phyloP scores from a whole-genome alignment of 305 asterid species.

The Lippia alba region DNA sequence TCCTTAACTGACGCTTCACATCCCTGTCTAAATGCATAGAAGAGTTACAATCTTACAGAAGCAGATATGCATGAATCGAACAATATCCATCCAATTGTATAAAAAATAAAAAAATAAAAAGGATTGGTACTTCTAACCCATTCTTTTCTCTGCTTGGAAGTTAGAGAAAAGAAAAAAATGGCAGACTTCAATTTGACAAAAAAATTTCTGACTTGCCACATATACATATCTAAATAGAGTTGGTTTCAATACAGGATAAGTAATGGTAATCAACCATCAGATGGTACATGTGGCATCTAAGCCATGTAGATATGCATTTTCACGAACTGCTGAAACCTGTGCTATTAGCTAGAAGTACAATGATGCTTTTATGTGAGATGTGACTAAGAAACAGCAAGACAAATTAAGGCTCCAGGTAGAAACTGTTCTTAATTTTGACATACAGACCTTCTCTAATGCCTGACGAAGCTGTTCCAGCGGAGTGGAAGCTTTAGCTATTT shows the following conservation, averaged over 20 bases:
- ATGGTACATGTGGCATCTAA: slow-evolving; percentile 5
- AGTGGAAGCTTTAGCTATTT: slow-evolving; percentile 68
- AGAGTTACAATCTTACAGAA: slow-evolving; percentile 44
- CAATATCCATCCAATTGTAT: neutral
- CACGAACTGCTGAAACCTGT: neutral
- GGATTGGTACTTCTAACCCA: neutral
- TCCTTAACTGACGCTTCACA: slow-evolving; percentile 84
- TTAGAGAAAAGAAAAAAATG: neutral
- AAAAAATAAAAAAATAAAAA: too few species aligned
- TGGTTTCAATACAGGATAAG: neutral
- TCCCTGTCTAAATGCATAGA: slow-evolving; percentile 77
- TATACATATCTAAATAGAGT: slow-evolving; percentile 6
- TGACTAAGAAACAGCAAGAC: neutral
- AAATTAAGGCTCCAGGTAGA: neutral
- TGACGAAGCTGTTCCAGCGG: slow-evolving; percentile 87
- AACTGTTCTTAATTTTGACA: slow-evolving; percentile 24
- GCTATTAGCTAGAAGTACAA: neutral
- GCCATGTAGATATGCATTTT: neutral
- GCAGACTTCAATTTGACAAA: neutral
- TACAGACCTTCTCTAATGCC: slow-evolving; percentile 79
- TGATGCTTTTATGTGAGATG: neutral
- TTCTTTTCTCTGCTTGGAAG: neutral
- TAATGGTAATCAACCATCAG: neutral
- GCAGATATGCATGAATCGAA: slow-evolving; percentile 31
- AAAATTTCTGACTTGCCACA: neutral